These are phyloP conservation scores for Nicotiana obtusifolia DNA, from an alignment of 257 asterid genomes.

Conservation along the genomic window DNA sequence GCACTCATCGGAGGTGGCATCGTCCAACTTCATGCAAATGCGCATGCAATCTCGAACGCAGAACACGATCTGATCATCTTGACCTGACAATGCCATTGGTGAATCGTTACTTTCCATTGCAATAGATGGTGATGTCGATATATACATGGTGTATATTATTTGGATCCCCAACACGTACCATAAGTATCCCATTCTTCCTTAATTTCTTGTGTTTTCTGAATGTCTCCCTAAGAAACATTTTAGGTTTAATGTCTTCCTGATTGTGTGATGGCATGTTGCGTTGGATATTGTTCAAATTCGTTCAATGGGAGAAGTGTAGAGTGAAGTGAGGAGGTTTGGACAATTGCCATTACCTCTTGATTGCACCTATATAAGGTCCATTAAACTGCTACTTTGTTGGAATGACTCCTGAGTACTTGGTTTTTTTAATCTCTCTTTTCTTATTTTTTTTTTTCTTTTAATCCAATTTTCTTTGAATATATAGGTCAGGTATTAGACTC, in stretches of 20 bases:
- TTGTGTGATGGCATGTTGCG: not conserved
- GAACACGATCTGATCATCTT: not conserved
- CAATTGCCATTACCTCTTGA: not conserved
- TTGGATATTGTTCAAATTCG: not conserved
- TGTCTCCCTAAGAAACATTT: not conserved
- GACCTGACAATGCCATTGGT: too few relatives aligned
- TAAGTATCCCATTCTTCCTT: not conserved
- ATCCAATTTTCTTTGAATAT: not conserved
- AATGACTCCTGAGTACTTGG: not conserved
- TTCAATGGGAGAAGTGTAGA: not conserved
- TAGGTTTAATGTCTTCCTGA: not conserved
- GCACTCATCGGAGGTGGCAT: not conserved
- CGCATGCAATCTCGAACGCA: slow-evolving; percentile 21
- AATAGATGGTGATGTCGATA: not conserved
- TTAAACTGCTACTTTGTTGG: not conserved
- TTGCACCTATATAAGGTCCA: not conserved
- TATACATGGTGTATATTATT: not conserved
- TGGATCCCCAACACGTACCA: not conserved
- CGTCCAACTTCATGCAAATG: slow-evolving; percentile 15
- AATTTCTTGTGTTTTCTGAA: not conserved
- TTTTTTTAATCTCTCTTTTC: not conserved
- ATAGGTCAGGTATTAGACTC: too few relatives aligned
- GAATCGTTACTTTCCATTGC: not conserved
- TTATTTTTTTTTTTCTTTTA: not conserved
- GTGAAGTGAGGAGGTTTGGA: slow-evolving; percentile 9